Percentiles rank a stretch among this genome's conserved stretches.
Conservation (phyloP, 2,329 filamentous ascomycete genomes). For the Paecilomyces dactylethromorphus region DNA sequence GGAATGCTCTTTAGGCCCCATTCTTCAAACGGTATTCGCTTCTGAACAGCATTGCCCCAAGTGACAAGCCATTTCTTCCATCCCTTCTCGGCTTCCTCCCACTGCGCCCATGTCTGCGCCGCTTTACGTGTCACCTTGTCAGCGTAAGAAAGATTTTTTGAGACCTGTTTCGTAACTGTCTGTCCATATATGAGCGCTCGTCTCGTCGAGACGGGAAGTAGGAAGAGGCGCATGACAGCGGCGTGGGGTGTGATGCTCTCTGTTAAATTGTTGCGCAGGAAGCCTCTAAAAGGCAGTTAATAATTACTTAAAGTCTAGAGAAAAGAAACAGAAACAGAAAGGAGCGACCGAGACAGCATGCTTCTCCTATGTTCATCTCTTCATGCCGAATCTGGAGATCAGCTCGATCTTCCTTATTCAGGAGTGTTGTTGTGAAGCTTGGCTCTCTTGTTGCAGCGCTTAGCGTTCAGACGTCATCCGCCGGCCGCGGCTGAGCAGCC, state of each 20-base stretch:
- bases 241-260: slow-evolving; percentile 2
- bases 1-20: slow-evolving; percentile 96
- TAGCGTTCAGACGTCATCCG: slow-evolving; percentile 18
- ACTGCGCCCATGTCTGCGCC: slow-evolving; percentile 70
- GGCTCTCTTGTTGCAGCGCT: slow-evolving; percentile 1
- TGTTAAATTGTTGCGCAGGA: neutral
- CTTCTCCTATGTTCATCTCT: slow-evolving; percentile 7
- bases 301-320: slow-evolving; percentile 14
- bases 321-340: slow-evolving; percentile 10
- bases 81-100: slow-evolving; percentile 76
- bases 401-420: neutral
- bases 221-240: slow-evolving; percentile 75
- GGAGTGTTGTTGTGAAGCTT: neutral
- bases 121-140: slow-evolving; percentile 68
- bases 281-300: slow-evolving; percentile 8
- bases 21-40: slow-evolving; percentile 90
- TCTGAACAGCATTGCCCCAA: slow-evolving; percentile 79
- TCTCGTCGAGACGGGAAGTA: slow-evolving; percentile 86
- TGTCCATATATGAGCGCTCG: slow-evolving; percentile 91
- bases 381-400: neutral
- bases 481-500: slow-evolving; percentile 6
- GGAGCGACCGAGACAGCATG: slow-evolving; percentile 14
- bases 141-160: slow-evolving; percentile 50
- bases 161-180: slow-evolving; percentile 54
- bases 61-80: slow-evolving; percentile 85